These are phyloP conservation scores for Tricladium varicosporioides DNA, from an alignment of 2,329 filamentous ascomycete species.

Conservation along the genomic window DNA sequence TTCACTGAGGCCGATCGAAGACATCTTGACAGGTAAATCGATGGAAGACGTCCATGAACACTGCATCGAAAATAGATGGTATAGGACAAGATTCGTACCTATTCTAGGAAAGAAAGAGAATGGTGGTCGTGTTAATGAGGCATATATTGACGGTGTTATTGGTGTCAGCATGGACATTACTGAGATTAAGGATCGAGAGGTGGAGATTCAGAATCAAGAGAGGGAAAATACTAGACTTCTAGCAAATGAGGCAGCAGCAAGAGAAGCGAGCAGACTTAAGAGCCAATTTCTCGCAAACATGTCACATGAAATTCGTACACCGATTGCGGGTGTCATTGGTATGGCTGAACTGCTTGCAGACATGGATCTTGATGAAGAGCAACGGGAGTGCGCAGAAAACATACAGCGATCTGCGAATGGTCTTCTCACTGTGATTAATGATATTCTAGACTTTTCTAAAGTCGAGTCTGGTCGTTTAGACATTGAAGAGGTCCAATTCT, in stretches of 20 bases:
- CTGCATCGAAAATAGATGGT: conserved; percentile 55
- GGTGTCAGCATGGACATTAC: conserved; percentile 80
- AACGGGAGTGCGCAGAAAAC: conserved; percentile 72
- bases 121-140: conserved; percentile 47
- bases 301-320: conserved; percentile 77
- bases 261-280: conserved; percentile 74
- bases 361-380: conserved; percentile 65
- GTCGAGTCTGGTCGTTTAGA: conserved; percentile 75
- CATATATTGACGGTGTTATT: conserved; percentile 67
- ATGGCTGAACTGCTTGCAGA: conserved; percentile 75
- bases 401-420: conserved; percentile 79
- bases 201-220: conserved; percentile 60
- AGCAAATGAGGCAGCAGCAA: conserved; percentile 60
- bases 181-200: conserved; percentile 63
- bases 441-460: conserved; percentile 88
- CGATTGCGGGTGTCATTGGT: conserved; percentile 77
- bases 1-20: conserved; percentile 58
- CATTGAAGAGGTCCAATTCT: conserved; percentile 79
- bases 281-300: conserved; percentile 78
- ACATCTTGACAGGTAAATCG: conserved; percentile 60
- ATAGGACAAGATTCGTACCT: conserved; percentile 69
- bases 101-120: conserved; percentile 55
- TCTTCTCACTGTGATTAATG: conserved; percentile 83
- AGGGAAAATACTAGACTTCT: conserved; percentile 68
- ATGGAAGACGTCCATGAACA: conserved; percentile 62